Conservation (phyloP, 306 rosid species). For the Prunus padus region DNA sequence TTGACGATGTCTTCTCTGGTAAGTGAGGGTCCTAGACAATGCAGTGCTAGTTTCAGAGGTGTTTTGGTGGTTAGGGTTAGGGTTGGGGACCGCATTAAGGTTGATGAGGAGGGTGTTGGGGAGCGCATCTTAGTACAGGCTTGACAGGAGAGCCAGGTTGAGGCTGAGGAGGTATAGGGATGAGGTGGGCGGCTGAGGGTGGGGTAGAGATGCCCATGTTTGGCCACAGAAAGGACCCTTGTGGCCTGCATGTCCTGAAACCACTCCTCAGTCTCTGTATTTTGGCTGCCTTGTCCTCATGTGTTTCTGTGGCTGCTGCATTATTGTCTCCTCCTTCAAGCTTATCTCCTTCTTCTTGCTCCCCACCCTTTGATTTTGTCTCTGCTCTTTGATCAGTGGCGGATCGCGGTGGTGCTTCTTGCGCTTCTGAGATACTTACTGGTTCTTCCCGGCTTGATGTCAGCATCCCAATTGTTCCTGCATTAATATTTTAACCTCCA, state of each 20-base stretch:
- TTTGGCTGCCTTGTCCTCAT: conserved; percentile 58
- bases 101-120: conserved; percentile 36
- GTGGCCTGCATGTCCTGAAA: conserved; percentile 75
- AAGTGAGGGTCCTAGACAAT: conserved; percentile 23
- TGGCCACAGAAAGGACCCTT: conserved; percentile 75
- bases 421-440: conserved; percentile 18
- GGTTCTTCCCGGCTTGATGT: conserved; percentile 37
- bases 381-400: conserved; percentile 31
- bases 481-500: conserved; percentile 15
- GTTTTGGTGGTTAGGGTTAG: conserved; percentile 24
- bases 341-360: neutral
- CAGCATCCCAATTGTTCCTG: conserved; percentile 56
- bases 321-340: conserved; percentile 25
- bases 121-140: conserved; percentile 61
- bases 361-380: conserved; percentile 22
- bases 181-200: conserved; percentile 30
- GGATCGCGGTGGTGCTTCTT: conserved; percentile 31
- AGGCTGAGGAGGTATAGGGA: conserved; percentile 15
- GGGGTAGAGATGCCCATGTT: conserved; percentile 49
- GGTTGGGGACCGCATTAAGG: conserved; percentile 52
- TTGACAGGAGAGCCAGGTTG: conserved; percentile 54
- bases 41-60: conserved; percentile 6
- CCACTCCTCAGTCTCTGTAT: conserved; percentile 77
- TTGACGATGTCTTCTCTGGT: conserved; percentile 29
- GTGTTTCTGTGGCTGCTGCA: conserved; percentile 13